Conservation (phyloP, 164 flowering plant species). For the Malania oleifera region DNA sequence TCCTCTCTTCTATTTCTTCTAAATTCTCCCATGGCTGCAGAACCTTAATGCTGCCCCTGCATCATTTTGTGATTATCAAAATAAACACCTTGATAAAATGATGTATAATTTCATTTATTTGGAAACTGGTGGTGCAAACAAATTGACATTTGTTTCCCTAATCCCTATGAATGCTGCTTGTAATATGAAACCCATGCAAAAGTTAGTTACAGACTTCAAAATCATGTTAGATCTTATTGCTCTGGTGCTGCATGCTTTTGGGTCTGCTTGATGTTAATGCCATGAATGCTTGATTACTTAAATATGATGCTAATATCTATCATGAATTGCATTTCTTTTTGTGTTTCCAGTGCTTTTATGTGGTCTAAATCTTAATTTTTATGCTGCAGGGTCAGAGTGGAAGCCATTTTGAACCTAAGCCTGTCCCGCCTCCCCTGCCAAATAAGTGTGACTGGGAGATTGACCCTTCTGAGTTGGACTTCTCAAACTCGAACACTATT, state of each 20-base stretch:
- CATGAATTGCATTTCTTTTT: background rate
- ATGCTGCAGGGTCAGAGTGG: conserved; percentile 90
- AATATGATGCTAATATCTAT: background rate
- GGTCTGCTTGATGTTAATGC: background rate
- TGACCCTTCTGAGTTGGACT: conserved; percentile 92
- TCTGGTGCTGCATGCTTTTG: background rate
- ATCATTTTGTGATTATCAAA: no score
- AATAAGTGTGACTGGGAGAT: conserved; percentile 99
- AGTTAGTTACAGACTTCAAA: no score
- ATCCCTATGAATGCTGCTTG: no score
- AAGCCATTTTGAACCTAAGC: conserved; percentile 96
- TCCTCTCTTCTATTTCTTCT: no score
- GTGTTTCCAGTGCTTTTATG: background rate
- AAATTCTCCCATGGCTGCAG: no score
- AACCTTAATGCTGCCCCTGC: no score
- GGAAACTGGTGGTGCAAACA: no score
- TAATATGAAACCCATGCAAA: no score
- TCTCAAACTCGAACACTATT: conserved; percentile 58
- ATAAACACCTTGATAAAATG: no score
- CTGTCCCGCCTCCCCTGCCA: conserved; percentile 92
- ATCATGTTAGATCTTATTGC: background rate
- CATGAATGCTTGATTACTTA: background rate
- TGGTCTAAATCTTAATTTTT: conserved; percentile 1
- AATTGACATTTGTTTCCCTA: no score
- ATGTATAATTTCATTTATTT: no score